These are phyloP conservation scores for Porodaedalea pini DNA, from an alignment of 1,284 basidiomycete genomes.

Conservation along the genomic window DNA sequence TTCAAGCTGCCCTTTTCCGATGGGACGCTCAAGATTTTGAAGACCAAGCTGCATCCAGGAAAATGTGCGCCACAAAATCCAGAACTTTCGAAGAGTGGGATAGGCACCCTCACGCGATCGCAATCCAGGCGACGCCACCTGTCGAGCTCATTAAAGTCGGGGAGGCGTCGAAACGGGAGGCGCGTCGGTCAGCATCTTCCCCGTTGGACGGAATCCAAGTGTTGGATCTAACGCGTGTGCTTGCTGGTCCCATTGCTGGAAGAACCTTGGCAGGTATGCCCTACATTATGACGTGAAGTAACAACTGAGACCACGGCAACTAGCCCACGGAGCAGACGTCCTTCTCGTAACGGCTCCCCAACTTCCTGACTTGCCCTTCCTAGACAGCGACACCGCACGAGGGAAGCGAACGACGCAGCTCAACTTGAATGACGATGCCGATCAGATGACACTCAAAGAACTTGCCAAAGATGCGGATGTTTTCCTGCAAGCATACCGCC, in stretches of 20 bases:
- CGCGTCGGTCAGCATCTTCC: constrained; percentile 20
- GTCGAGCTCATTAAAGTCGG: constrained; percentile 45
- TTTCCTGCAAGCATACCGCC: constrained; percentile 66
- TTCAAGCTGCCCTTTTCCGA: constrained; percentile 39
- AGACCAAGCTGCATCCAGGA: constrained; percentile 40
- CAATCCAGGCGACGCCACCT: constrained; percentile 38
- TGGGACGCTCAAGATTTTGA: constrained; percentile 54
- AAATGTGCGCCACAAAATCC: constrained; percentile 53
- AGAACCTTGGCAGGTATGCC: constrained; percentile 50
- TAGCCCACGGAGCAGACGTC: constrained; percentile 61
- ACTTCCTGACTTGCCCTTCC: constrained; percentile 49
- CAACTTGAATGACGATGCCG: constrained; percentile 40
- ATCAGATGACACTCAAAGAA: constrained; percentile 33
- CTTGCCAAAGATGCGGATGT: constrained; percentile 51
- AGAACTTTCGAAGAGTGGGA: constrained; percentile 53
- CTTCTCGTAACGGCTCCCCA: constrained; percentile 54
- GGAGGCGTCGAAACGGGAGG: constrained; percentile 41
- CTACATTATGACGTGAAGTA: background rate
- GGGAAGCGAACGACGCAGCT: constrained; percentile 66
- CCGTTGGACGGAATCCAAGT: constrained; percentile 51
- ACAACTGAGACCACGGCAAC: background rate
- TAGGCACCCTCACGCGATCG: constrained; percentile 43
- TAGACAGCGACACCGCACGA: constrained; percentile 61
- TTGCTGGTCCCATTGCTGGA: constrained; percentile 57
- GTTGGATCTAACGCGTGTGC: constrained; percentile 55